Evolutionary conservation across 345 rosid genomes (phyloP).

Genomic region (Gossypium australe): DNA sequence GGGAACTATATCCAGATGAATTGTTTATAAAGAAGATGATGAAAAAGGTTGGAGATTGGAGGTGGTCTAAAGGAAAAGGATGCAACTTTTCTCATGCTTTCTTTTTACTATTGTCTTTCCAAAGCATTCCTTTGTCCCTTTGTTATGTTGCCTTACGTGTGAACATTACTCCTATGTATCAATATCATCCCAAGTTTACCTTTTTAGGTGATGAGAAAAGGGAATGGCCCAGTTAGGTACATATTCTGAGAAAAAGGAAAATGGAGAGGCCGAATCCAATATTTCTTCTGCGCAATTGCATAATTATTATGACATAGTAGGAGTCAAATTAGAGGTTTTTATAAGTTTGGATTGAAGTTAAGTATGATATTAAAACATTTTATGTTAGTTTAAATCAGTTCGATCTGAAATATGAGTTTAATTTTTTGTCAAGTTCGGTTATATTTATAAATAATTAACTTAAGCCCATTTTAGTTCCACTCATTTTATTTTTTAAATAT

Average conservation of each 20-base stretch:
- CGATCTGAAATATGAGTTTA: too few relatives aligned
- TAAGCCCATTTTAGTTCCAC: too few relatives aligned
- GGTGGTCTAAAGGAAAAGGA: neutral
- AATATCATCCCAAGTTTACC: neutral
- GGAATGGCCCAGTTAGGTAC: neutral
- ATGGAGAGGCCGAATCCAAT: neutral
- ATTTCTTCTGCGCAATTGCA: neutral
- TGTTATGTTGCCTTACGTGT: neutral
- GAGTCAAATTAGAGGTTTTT: too few relatives aligned
- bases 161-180: neutral
- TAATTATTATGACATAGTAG: too few relatives aligned
- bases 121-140: neutral
- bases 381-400: too few relatives aligned
- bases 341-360: too few relatives aligned
- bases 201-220: neutral
- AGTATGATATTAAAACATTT: too few relatives aligned
- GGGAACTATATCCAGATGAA: neutral
- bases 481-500: too few relatives aligned
- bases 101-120: neutral
- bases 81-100: conserved; percentile 1
- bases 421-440: fast-evolving
- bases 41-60: neutral
- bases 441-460: too few relatives aligned
- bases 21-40: neutral
- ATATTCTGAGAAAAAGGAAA: neutral